Base-by-base conservation (phyloP, 2,329 filamentous ascomycete genomes). In the Metarhizium brunneum region DNA sequence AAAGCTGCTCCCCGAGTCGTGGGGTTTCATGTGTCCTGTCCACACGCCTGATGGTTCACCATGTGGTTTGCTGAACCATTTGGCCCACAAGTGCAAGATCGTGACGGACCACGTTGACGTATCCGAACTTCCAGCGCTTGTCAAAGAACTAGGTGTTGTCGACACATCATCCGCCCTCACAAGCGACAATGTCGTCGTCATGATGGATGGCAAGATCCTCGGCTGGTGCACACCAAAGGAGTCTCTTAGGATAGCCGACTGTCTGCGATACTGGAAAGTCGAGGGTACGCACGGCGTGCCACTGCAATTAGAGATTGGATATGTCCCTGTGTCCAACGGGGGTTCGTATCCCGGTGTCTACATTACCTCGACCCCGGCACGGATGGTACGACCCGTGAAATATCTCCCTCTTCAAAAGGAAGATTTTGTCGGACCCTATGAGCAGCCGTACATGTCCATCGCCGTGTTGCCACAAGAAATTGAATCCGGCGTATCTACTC, bases 391-490 rank as follows among this genome's bases (percentile, higher is more conserved):
- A 58, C 92, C 92, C 2, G 90, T 95, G 64, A 96, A 92, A 71
- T 96, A 97, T 67, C 79, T 99, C 32, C 87, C 92, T 4, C 78
- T 96, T 4, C 88, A 90, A 58, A 90, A 88, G 68, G 79, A 88
- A 63, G 94, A 99, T 72, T 91, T 84, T 60, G 88, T 99, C 38
- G 94, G 94, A 10, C 88, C 94, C 0, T 89, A 95, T 62, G 94
- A 99, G 72, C 94, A 99, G 73, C 92, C 92, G 0, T 97, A 94
- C 76, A 96, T 99, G 92, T 91, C 91, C 51, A 96, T 99, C 68
- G 92, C 94, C 25, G 92, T 91, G 63, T 86, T 89, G n/a, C 87
- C 92, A 52, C 81, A 86, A 38, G 94, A 99, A 69, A 84, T 97
- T 58, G 80, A 88, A 32, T 88, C 90, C n/a, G 90, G 90, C 51